phyloP scores from a whole-genome alignment of 306 rosid species.

The Casuarina cunninghamiana region DNA sequence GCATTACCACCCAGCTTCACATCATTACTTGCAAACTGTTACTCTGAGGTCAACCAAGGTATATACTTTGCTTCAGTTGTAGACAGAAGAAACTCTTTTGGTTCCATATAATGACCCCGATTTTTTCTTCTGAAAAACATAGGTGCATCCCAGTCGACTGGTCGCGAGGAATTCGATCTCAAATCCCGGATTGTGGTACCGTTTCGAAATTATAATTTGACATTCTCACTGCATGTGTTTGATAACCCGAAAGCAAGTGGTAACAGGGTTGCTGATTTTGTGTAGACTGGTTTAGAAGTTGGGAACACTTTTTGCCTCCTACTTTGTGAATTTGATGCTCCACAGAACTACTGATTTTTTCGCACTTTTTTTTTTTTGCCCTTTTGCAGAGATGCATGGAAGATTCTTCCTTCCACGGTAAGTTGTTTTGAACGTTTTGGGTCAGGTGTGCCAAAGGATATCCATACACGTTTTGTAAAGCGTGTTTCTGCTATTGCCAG shows the following conservation, averaged over 20 bases:
- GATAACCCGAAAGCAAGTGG: neutral
- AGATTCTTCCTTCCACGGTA: slow-evolving; percentile 92
- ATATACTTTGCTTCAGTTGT: slow-evolving; percentile 11
- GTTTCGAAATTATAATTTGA: slow-evolving; percentile 17
- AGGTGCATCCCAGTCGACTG: slow-evolving; percentile 48
- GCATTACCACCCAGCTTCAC: slow-evolving; percentile 85
- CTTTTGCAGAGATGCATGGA: slow-evolving; percentile 79
- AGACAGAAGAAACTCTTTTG: slow-evolving; percentile 8
- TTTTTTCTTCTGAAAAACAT: slow-evolving; percentile 31
- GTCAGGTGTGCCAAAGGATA: neutral
- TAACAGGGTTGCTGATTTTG: slow-evolving; percentile 22
- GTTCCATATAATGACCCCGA: slow-evolving; percentile 22
- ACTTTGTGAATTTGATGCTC: neutral
- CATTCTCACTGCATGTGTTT: slow-evolving; percentile 14
- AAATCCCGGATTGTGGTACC: slow-evolving; percentile 72
- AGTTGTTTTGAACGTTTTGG: slow-evolving; percentile 10
- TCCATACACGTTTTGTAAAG: neutral
- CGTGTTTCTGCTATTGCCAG: slow-evolving; percentile 37
- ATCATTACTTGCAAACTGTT: slow-evolving; percentile 49
- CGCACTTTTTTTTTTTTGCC: slow-evolving; percentile 20
- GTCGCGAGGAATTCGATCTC: slow-evolving; percentile 44
- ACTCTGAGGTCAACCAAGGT: slow-evolving; percentile 54
- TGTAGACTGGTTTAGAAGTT: slow-evolving; percentile 19
- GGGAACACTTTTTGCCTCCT: slow-evolving; percentile 17
- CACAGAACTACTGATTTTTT: slow-evolving; percentile 8